Base-by-base conservation (phyloP, 805 yeast genomes). In the Sungouiozyma ichnusensis region DNA sequence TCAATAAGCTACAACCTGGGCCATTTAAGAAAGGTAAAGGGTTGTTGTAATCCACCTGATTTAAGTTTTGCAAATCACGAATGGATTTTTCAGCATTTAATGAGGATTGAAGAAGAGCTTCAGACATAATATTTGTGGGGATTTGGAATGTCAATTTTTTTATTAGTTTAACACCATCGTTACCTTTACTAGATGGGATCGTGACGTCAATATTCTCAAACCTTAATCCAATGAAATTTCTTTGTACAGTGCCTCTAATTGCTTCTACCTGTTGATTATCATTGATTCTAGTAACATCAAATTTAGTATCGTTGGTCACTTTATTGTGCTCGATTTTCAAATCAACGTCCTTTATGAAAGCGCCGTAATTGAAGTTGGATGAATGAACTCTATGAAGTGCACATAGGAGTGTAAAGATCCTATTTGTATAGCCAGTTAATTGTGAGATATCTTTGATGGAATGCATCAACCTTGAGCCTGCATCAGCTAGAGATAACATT, bases 381-480 rank as follows among this genome's bases (percentile, higher is more conserved):
- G 87, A 81, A 58, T 86, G 94, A 14, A 82, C 90, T 55, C 83
- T 76, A 63, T 88, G 96, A 45, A 88, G 67, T 20, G 79, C 78
- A n/a, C 82, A 70, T 42, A 88, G 66, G 40, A 88, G 67, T 16
- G 76, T 74, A 64, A 85, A 88, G 3, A 88, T 82, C 49, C 96
- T 67, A 52, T 85, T 90, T 0, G 96, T 85, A 57, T 84, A 82
- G 11, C 97, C 96, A 1, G 95, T 84, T 42, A 88, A 71, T 59
- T 81, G 88, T n/a, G 92, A 82, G 17, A 88, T 73, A 62, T 87
- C 96, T 60, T 88, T 88, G 50, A 87, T 83, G 2, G 97, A 86
- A 62, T 85, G 86, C 95, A 88, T 87, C 64, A 88, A 72, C 50
- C 96, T 72, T 13, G 94, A 82, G 3, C 97, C 97, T 0, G 97